Base-by-base conservation (phyloP, 2,329 filamentous ascomycete species). In the Biscogniauxia sp. region DNA sequence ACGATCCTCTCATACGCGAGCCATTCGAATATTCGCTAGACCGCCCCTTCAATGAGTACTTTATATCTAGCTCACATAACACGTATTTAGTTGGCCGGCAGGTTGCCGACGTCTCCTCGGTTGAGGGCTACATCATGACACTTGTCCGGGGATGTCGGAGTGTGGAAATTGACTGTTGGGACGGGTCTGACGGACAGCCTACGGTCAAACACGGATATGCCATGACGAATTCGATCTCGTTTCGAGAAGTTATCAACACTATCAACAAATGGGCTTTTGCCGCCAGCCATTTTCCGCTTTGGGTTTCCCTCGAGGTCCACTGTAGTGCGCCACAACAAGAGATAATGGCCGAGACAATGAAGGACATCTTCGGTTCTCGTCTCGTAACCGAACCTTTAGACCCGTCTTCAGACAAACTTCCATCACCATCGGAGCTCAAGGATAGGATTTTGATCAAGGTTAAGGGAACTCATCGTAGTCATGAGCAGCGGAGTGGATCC, bases 121-220 rank as follows among this genome's bases (percentile, higher is more conserved):
- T 96, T 1, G 95, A 99, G 75, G 93, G 93, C 51, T 99, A 99
- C 77, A 96, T 98, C 68, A 88, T 88, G 8, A 92, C 93, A 2
- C 83, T 99, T 6, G 88, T 91, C 64, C 89, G 91, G 62, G 93
- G 93, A 8, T 99, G 95, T 74, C 90, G 95, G 55, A 98, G 95
- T 74, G 89, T 99, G 53, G 95, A 99, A 77, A 92, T 99, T 56
- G 95, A 99, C 76, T 98, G 94, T 76, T 99, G 95, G 95, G 93
- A 99, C 75, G 95, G 95, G 17, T 84, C 86, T 56, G 90, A 97
- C 72, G 92, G 92, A 49, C 86, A 92, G 69, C 95, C 95, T 0
- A 87, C 93, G 57, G 95, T 99, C 32, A 93, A 92, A 63, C 95
- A 99, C 70, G 95, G 95, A 23, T 88, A 89, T 61, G 97, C 93